Conservation (phyloP, 441 rosid species). For the Populus hybrid region DNA sequence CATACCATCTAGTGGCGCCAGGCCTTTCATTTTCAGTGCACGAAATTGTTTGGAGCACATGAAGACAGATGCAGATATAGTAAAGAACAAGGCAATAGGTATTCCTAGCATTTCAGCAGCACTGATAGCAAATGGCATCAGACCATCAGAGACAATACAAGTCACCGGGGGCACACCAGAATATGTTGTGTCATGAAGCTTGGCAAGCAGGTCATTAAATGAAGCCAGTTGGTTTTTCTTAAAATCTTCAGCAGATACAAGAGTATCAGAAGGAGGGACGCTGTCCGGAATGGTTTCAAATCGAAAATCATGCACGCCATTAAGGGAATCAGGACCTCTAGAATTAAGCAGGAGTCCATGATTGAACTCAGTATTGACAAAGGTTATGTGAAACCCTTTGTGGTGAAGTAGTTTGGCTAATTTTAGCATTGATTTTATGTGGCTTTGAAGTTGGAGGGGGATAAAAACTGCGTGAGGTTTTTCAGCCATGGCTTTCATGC, state of each 20-base stretch:
- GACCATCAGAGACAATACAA: neutral
- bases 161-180: neutral
- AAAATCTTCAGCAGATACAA: neutral
- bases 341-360: neutral
- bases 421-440: too few species aligned
- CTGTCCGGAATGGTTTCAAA: conserved; percentile 2
- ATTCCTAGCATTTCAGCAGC: conserved; percentile 1
- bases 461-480: too few species aligned
- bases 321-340: neutral
- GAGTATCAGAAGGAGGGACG: neutral
- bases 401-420: too few species aligned
- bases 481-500: too few species aligned
- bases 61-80: neutral
- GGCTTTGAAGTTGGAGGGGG: too few species aligned
- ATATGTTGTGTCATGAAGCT: neutral
- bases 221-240: neutral
- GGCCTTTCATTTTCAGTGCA: neutral
- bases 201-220: neutral
- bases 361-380: neutral
- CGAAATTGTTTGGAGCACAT: neutral
- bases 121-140: neutral
- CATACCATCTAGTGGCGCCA: neutral
- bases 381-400: neutral
- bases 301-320: conserved; percentile 5
- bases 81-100: neutral